Evolutionary conservation across 495 filamentous ascomycete genomes (phyloP).

Genomic region (Rhypophila decipiens): DNA sequence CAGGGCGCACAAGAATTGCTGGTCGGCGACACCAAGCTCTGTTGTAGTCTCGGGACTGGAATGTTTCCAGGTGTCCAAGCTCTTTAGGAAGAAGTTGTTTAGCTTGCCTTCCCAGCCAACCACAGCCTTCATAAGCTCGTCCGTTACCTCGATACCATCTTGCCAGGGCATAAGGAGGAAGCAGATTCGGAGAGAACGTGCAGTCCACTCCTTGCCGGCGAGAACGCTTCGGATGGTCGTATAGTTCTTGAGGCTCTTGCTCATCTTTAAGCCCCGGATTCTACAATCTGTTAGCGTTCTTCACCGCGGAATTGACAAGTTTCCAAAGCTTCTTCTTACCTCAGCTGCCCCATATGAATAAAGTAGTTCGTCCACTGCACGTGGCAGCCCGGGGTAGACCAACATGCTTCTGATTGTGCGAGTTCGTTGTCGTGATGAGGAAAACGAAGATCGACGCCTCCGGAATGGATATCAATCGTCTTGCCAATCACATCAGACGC

Average conservation of each 20-base stretch:
- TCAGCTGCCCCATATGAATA: conserved; percentile 66
- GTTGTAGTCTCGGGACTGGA: conserved; percentile 6
- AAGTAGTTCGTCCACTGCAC: conserved; percentile 82
- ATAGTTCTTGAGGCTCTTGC: conserved; percentile 76
- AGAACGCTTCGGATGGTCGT: conserved; percentile 67
- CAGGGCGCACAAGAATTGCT: conserved; percentile 29
- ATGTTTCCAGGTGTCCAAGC: conserved; percentile 16
- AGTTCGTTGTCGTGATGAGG: conserved; percentile 80
- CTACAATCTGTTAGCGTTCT: conserved; percentile 12
- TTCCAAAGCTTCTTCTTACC: conserved; percentile 3
- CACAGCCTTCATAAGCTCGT: conserved; percentile 57
- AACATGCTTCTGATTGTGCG: conserved; percentile 75
- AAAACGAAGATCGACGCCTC: conserved; percentile 72
- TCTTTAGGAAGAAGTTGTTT: conserved; percentile 72
- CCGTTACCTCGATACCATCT: conserved; percentile 68
- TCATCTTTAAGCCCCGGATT: conserved; percentile 75
- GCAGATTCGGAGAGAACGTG: conserved; percentile 60
- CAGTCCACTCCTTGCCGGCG: conserved; percentile 47
- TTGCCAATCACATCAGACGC: conserved; percentile 64
- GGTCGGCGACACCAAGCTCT: conserved; percentile 13
- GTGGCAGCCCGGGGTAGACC: conserved; percentile 13
- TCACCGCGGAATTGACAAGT: not conserved
- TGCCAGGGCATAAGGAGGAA: conserved; percentile 71
- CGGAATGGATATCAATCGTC: conserved; percentile 71
- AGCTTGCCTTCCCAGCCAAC: conserved; percentile 63